These are phyloP conservation scores for Pyrenophora tritici-repentis DNA, from an alignment of 2,329 filamentous ascomycete species.

Conservation along the genomic window DNA sequence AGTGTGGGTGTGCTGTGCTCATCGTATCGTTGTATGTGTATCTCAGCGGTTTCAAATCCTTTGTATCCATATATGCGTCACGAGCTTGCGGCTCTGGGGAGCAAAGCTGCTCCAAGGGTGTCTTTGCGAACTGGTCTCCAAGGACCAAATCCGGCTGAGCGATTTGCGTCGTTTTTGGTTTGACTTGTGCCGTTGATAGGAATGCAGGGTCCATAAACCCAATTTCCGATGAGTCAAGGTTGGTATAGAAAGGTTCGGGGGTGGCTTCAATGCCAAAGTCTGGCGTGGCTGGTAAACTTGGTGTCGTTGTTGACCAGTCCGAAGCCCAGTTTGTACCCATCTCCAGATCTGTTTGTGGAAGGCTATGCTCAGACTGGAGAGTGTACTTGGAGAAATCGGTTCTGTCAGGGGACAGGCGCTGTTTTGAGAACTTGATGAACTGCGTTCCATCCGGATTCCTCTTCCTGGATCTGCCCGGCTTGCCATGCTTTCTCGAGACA, in stretches of 20 bases:
- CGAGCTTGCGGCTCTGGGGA: slow-evolving; percentile 33
- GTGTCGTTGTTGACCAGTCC: slow-evolving; percentile 34
- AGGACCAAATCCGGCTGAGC: slow-evolving; percentile 32
- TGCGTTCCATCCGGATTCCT: slow-evolving; percentile 40
- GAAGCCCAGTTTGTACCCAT: slow-evolving; percentile 26
- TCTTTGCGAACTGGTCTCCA: slow-evolving; percentile 35
- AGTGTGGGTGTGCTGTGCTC: background rate
- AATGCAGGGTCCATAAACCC: slow-evolving; percentile 31
- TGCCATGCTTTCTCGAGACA: slow-evolving; percentile 44
- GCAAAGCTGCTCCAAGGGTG: slow-evolving; percentile 31
- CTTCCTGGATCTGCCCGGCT: slow-evolving; percentile 41
- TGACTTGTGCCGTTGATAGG: slow-evolving; percentile 17
- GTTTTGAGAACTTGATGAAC: slow-evolving; percentile 37
- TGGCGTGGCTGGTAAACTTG: slow-evolving; percentile 32
- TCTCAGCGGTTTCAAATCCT: slow-evolving; percentile 30
- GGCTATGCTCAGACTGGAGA: slow-evolving; percentile 28
- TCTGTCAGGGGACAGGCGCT: slow-evolving; percentile 36
- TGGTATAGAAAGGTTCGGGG: slow-evolving; percentile 33
- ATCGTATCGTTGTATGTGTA: slow-evolving; percentile 18
- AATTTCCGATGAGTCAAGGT: slow-evolving; percentile 28
- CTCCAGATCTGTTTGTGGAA: slow-evolving; percentile 24
- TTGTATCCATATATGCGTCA: slow-evolving; percentile 32
- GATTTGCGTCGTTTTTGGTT: slow-evolving; percentile 21
- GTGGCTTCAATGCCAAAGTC: slow-evolving; percentile 38
- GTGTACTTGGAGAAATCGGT: slow-evolving; percentile 38